These are phyloP conservation scores for Sporothrix curviconia DNA, from an alignment of 2,329 filamentous ascomycete species.

Conservation along the genomic window DNA sequence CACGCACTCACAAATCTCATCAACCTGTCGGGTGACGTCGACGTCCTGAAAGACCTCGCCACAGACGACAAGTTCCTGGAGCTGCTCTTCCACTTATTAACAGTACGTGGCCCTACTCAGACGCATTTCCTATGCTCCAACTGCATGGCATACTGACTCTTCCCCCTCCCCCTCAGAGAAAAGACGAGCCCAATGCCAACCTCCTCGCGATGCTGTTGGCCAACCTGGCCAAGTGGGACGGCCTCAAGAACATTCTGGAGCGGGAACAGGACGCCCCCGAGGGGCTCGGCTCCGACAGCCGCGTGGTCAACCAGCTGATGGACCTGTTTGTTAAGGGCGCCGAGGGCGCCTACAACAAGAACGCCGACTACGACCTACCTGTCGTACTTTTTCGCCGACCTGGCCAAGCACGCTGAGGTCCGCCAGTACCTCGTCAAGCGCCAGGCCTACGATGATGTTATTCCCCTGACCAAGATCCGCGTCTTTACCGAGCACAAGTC, in stretches of 20 bases:
- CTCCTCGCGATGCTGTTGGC: slow-evolving; percentile 86
- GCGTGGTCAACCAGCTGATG: slow-evolving; percentile 81
- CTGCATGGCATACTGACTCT: too few species aligned
- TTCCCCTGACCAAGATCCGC: slow-evolving; percentile 86
- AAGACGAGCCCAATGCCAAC: slow-evolving; percentile 74
- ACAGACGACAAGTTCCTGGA: slow-evolving; percentile 78
- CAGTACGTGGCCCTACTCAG: too few species aligned
- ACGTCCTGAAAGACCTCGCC: slow-evolving; percentile 65
- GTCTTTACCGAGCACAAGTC: slow-evolving; percentile 92
- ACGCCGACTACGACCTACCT: slow-evolving; percentile 89
- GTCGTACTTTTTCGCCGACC: slow-evolving; percentile 86
- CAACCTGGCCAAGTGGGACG: slow-evolving; percentile 79
- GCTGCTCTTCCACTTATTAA: slow-evolving; percentile 63
- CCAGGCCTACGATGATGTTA: slow-evolving; percentile 70
- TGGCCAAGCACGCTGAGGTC: slow-evolving; percentile 73
- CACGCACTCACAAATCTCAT: slow-evolving; percentile 87
- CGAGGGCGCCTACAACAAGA: slow-evolving; percentile 72
- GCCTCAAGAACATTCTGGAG: slow-evolving; percentile 60
- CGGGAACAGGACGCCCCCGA: slow-evolving; percentile 63
- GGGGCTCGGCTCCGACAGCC: slow-evolving; percentile 63
- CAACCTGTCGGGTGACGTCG: slow-evolving; percentile 71
- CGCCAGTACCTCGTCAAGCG: slow-evolving; percentile 66
- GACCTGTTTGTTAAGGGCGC: slow-evolving; percentile 95
- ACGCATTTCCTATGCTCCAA: too few species aligned
- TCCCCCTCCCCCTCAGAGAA: too few species aligned